Evolutionary conservation across 345 rosid genomes (phyloP).

Genomic region (Aurinia saxatilis): DNA sequence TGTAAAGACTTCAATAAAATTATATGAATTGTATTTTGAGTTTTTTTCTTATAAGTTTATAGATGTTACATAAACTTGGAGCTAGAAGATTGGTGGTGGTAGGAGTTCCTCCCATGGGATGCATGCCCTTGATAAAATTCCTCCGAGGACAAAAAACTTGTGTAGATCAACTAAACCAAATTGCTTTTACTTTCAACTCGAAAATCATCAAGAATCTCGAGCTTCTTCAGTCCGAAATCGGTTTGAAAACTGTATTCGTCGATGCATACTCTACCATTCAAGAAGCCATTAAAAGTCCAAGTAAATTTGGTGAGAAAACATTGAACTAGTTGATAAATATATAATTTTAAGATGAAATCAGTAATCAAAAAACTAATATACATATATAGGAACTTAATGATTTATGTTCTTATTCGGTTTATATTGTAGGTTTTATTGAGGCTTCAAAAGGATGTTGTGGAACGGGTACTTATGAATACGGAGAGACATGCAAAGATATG

Average conservation of each 20-base stretch:
- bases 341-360: neutral
- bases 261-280: slow-evolving; percentile 44
- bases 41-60: slow-evolving; percentile 10
- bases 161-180: slow-evolving; percentile 42
- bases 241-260: slow-evolving; percentile 43
- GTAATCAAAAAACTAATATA: neutral
- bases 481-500: slow-evolving; percentile 60
- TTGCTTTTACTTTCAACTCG: slow-evolving; percentile 45
- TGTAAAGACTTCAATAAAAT: neutral
- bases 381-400: neutral
- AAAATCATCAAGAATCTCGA: slow-evolving; percentile 39
- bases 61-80: slow-evolving; percentile 61
- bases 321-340: neutral
- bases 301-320: slow-evolving; percentile 43
- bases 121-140: slow-evolving; percentile 74
- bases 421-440: slow-evolving; percentile 47
- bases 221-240: slow-evolving; percentile 23
- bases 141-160: slow-evolving; percentile 40
- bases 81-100: slow-evolving; percentile 56
- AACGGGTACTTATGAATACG: slow-evolving; percentile 62
- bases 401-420: neutral
- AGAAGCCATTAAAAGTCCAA: slow-evolving; percentile 46
- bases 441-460: slow-evolving; percentile 70
- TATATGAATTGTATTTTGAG: neutral
- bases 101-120: slow-evolving; percentile 86